Base-by-base conservation (phyloP, 768 basidiomycete genomes). In the Mycena filopes region DNA sequence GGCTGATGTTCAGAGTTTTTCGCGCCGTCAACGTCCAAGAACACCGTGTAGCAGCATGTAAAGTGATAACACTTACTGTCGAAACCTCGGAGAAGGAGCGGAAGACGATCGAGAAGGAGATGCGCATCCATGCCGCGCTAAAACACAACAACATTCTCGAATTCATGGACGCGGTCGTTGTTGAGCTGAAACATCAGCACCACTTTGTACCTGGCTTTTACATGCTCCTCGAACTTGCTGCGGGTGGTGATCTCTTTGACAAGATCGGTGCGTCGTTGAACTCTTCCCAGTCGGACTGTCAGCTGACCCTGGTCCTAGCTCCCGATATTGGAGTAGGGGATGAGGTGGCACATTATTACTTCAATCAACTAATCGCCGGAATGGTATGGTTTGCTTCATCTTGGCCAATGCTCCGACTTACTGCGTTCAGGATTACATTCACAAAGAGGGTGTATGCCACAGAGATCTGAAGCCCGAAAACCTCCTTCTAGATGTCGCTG, bases 401-500 rank as follows among this genome's bases (percentile, higher is more conserved):
- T 23, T 29, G 23, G 18, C 40, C 25, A n/a, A 8, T 43, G 49
- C 26, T 45, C 23, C 58, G 61, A 28, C 25, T n/a, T 42, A 46
- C 33, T 23, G 16, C 11, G 15, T 13, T 4, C 57, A 97, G 95
- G 81, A 84, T 31, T 97, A 93, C 76, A 91, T 98, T 31, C 96
- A 98, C 72, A 76, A 73, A 10, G 88, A 94, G 79, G 98, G 98
- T 3, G 92, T 99, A 21, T 96, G 94, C 71, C 98, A 99, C 74
- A 89, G 98, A 40, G 98, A 99, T 71, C 84, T 99, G 58, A 99
- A 99, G 74, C 98, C 98, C 0, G 98, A 99, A 76, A 99, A 99
- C 70, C 75, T 98, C 20, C 86, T 99, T 3, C 85, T 99, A 0
- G 91, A 95, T 64, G 87, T 86, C 0, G 87, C 89, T 2, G 96